Evolutionary conservation across 106 monocot species (phyloP), one percentile per base, ranked within the genome.

Genomic region (Apostasia ramifera): DNA sequence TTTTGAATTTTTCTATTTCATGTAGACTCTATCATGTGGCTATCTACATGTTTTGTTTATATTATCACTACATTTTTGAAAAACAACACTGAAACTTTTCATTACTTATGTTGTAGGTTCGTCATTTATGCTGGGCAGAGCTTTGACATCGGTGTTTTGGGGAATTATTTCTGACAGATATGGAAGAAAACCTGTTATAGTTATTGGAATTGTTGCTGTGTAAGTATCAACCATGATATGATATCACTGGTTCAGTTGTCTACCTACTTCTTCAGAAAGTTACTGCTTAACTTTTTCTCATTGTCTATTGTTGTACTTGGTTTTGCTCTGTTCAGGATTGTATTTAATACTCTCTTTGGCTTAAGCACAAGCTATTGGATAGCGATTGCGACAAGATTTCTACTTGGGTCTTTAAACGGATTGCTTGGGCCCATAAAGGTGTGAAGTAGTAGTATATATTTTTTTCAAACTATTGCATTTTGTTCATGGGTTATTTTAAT

Each of bases 71-170:
- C 26, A 26, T 26, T 26, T 26, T 26, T 26, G 26, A 26, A 26
- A 26, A 26, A 26, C 26, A 26, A 26, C 26, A 26, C 26, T 26
- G 26, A 26, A 26, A 26, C 26, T 64, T 49, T 61, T 15, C 7
- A 26, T 65, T 65, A 48, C 10, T 1, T 59, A 12, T 44, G 54
- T 68, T 74, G 51, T 66, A 94, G 91, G 94, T 47, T 79, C 91
- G 81, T 77, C 91, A 55, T 94, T 83, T 78, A 94, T 94, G 94
- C 44, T 80, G 70, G 94, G 94, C 41, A 91, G 94, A 87, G 80
- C 85, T 53, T 71, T 94, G 55, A 94, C 88, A 61, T 88, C 94
- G 40, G 56, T 84, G 12, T 53, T 83, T 43, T 94, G 91, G 94
- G 91, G 94, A 66, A 55, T 88, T 41, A 61, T 88, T 52, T 85